A percentile compares a stretch with the other conserved stretches of the same genome.
Evolutionary conservation across 768 basidiomycete genomes (phyloP).

Genomic region (Pleurotus pulmonarius): DNA sequence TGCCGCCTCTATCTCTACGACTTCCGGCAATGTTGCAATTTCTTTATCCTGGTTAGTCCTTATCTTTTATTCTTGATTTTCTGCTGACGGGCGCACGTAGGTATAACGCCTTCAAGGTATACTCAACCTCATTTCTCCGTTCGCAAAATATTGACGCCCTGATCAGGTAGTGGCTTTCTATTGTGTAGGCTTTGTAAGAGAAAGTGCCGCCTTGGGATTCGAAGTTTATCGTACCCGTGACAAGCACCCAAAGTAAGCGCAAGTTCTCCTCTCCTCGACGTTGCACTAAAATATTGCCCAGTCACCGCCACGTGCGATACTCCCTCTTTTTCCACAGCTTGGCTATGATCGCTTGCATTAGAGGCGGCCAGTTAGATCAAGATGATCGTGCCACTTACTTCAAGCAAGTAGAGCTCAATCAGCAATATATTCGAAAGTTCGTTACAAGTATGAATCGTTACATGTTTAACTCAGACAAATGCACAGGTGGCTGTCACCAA

Average conservation of each 20-base stretch:
- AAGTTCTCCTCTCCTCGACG: not conserved
- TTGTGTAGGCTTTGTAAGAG: constrained; percentile 53
- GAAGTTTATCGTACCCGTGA: constrained; percentile 54
- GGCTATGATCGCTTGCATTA: constrained; percentile 58
- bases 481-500: constrained; percentile 63
- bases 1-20: constrained; percentile 35
- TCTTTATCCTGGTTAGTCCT: constrained; percentile 54
- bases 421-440: constrained; percentile 57
- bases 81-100: constrained; percentile 22
- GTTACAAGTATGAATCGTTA: constrained; percentile 10
- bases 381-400: constrained; percentile 39
- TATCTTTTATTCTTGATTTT: not conserved
- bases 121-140: not conserved
- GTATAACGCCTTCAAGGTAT: constrained; percentile 66
- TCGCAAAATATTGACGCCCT: constrained; percentile 1
- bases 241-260: constrained; percentile 62
- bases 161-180: constrained; percentile 58
- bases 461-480: not conserved
- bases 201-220: constrained; percentile 64
- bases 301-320: constrained; percentile 68
- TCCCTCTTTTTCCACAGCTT: constrained; percentile 69
- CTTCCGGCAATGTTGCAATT: constrained; percentile 46
- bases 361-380: constrained; percentile 35
- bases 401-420: constrained; percentile 57
- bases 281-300: constrained; percentile 16